Conservation (phyloP, 140 eudicot species). For the Anethum foeniculum region DNA sequence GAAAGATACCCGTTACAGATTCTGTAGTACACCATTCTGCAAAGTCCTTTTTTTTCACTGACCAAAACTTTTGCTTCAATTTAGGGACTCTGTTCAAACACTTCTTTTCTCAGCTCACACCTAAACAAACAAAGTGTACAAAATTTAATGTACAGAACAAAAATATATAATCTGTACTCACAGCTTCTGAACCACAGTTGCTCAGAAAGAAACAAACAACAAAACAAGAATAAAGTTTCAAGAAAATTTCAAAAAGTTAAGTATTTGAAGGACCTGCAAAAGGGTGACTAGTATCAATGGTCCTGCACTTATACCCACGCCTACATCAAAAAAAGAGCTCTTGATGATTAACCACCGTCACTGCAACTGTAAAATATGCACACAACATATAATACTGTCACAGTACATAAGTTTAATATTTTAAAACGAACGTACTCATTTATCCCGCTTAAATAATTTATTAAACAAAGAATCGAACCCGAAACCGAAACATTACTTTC, state of each 20-base stretch:
- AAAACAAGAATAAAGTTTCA: neutral
- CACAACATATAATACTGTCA: conserved; percentile 2
- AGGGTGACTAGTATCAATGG: conserved; percentile 35
- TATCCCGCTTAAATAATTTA: no score
- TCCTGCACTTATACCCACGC: conserved; percentile 77
- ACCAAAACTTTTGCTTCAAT: conserved; percentile 26
- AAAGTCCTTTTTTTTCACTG: conserved; percentile 8
- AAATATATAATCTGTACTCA: conserved; percentile 2
- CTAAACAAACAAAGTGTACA: conserved; percentile 1
- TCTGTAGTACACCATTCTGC: conserved; percentile 30
- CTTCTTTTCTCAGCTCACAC: conserved; percentile 5
- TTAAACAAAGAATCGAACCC: no score
- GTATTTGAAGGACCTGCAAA: conserved; percentile 27
- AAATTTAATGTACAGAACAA: conserved; percentile 15
- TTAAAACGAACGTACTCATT: no score
- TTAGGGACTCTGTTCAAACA: conserved; percentile 12
- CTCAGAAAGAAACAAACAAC: neutral
- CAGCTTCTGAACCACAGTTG: conserved; percentile 10
- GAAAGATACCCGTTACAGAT: conserved; percentile 48
- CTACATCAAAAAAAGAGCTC: conserved; percentile 75
- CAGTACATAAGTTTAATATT: neutral
- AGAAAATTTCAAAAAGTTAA: neutral
- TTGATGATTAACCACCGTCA: conserved; percentile 85
- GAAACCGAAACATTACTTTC: neutral
- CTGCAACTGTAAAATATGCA: conserved; percentile 33